Evolutionary conservation across 2,329 filamentous ascomycete genomes (phyloP), one percentile per base, ranked within the genome.

Genomic region (Epichloe festucae): DNA sequence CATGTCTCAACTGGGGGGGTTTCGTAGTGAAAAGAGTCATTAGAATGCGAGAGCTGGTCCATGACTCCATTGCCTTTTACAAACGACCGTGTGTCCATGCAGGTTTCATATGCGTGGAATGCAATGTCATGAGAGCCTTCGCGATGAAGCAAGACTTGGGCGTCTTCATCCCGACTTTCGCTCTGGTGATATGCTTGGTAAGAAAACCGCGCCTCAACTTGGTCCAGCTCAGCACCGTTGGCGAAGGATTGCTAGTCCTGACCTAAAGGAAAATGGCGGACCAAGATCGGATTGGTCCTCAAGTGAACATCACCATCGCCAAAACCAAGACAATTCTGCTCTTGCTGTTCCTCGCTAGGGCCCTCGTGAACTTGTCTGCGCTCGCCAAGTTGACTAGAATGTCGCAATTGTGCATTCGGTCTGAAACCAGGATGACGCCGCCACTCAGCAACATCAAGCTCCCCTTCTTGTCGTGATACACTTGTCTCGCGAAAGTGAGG

Each of bases 1-100:
- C 82, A 84, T 60, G 79, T 82, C 66, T 87, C 81, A 74, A 85
- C 68, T 68, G 80, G 85, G 48, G 10, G 10, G 5, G 8, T 21
- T 17, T 27, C 69, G 75, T 75, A 54, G 76, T 65, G 63, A 86
- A 75, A 66, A 74, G 66, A 68, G 34, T 36, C 27, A 14, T n/a
- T 46, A 12, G 49, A 43, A 10, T 52, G 38, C 11, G 15, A 27
- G 15, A 34, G 35, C 14, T 49, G 39, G 12, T 44, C 36, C 27
- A 45, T 7, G 17, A 46, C 19, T 34, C 39, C 49, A 8, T 23
- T 40, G 31, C 35, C 35, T 46, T 50, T n/a, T 41, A 4, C 11
- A 21, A 15, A 14, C 21, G 12, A 48, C 35, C 44, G 46, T 14
- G 21, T n/a, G 15, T 39, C 11, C 35, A 44, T 17, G 11, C 15